phyloP scores from a whole-genome alignment of 2,329 filamentous ascomycete genomes.

The Fusarium pilosicola region DNA sequence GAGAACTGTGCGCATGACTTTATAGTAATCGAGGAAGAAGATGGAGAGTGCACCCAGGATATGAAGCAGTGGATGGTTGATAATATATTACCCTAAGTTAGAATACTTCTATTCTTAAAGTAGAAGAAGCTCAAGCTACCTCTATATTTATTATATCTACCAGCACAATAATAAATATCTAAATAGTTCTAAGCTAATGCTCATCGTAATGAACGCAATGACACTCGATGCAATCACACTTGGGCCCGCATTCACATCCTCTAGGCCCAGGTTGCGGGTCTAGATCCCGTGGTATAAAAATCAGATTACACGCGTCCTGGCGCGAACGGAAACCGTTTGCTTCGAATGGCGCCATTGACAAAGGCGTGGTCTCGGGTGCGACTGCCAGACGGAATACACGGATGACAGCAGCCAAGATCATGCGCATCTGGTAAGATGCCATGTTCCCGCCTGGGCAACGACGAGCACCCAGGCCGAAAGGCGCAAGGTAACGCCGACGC shows the following conservation, averaged over 20 bases:
- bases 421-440: not conserved
- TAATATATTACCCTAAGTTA: too few species aligned
- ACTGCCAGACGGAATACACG: not conserved
- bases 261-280: not conserved
- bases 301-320: not conserved
- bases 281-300: not conserved
- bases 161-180: too few species aligned
- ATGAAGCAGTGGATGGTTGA: not conserved
- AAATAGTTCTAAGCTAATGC: not conserved
- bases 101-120: too few species aligned
- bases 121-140: too few species aligned
- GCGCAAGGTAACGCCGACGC: not conserved
- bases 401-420: not conserved
- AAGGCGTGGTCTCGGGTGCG: not conserved
- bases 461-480: not conserved
- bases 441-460: constrained; percentile 1
- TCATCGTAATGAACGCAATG: not conserved
- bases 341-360: not conserved
- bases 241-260: not conserved
- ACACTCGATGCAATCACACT: not conserved
- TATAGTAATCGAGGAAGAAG: not conserved
- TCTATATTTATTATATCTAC: too few species aligned
- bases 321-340: not conserved
- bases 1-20: not conserved
- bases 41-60: not conserved